Evolutionary conservation across 139 green algal species (phyloP), one percentile per base, ranked within the genome.

Genomic region (Micractinium sp.): DNA sequence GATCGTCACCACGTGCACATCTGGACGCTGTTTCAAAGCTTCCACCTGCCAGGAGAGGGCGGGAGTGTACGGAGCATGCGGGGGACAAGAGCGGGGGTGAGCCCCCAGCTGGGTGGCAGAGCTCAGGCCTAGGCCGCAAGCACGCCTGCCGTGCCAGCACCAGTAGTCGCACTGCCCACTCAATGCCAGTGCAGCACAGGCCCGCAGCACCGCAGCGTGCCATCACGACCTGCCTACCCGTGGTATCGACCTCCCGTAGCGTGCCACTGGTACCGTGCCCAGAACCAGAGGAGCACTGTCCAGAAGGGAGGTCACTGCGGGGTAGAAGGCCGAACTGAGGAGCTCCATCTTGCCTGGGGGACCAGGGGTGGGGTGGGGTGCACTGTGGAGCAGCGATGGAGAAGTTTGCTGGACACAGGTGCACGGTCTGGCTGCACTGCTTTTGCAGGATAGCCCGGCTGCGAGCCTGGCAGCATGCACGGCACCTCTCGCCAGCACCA

Each of bases 341-440:
- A 93, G 90, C 92, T 93, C 90, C 92, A 94, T 94, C 67, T 91
- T 91, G 56, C 91, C 91, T 92, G 87, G 23, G 27, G 47, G 20
- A 18, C 1, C 67, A 33, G 67, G 71, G 71, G 31, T 20, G 27
- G 71, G 20, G 35, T 38, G 29, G 0, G 31, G n/a, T n/a, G n/a
- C n/a, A n/a, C n/a, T 56, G 5, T 56, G 47, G 9, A 56, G n/a
- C n/a, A n/a, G n/a, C n/a, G 71, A 14, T 22, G 31, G 36, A 36
- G 22, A 77, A 77, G 2, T 77, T 2, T 20, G 27, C 36, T 3
- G 29, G 29, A 7, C 23, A 38, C 23, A 38, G 27, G 69, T 20
- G 66, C 69, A 77, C 7, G 74, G n/a, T 7, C 16, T 33, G 74
- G n/a, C 35, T 81, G 74, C 22, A 29, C 35, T 3, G 75, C 29